Evolutionary conservation across 2,329 filamentous ascomycete species (phyloP).

Genomic region (Phaeosphaeriaceae sp.): DNA sequence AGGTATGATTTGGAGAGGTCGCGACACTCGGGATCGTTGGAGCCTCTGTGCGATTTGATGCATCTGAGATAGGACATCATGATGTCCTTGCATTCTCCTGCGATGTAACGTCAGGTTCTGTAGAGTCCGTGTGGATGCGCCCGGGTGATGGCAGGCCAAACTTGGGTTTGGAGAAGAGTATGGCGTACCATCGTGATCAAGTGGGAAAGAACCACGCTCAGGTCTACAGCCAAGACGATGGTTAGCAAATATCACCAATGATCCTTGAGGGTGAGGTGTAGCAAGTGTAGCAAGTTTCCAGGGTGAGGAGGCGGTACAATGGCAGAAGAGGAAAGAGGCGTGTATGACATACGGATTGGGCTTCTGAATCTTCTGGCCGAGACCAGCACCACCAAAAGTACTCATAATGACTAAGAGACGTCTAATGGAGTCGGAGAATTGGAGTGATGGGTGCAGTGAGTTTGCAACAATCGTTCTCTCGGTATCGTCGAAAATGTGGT

Average conservation of each 20-base stretch:
- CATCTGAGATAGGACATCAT: constrained; percentile 88
- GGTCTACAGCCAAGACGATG: constrained; percentile 62
- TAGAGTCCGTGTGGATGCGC: background rate
- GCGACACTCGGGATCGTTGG: constrained; percentile 87
- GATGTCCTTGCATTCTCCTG: constrained; percentile 90
- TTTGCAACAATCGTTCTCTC: background rate
- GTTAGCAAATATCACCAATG: constrained; percentile 13
- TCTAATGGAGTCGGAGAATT: background rate
- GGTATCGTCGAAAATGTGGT: no score
- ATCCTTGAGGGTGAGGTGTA: background rate
- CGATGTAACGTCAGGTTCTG: constrained; percentile 28
- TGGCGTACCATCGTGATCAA: constrained; percentile 81
- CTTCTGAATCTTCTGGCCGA: constrained; percentile 67
- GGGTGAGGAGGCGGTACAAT: no score
- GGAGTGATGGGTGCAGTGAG: background rate
- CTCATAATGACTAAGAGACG: constrained; percentile 55
- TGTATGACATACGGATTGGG: constrained; percentile 69
- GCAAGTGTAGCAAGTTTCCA: no score
- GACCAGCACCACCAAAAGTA: constrained; percentile 74
- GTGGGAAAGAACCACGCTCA: constrained; percentile 91
- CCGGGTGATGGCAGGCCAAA: background rate
- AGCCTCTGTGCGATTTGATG: constrained; percentile 81
- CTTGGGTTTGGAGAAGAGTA: constrained; percentile 55
- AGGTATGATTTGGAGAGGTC: constrained; percentile 87
- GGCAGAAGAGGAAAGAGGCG: constrained; percentile 4